These are phyloP conservation scores for Sanghuangporus weigelae DNA, from an alignment of 1,284 basidiomycete genomes.

Conservation along the genomic window DNA sequence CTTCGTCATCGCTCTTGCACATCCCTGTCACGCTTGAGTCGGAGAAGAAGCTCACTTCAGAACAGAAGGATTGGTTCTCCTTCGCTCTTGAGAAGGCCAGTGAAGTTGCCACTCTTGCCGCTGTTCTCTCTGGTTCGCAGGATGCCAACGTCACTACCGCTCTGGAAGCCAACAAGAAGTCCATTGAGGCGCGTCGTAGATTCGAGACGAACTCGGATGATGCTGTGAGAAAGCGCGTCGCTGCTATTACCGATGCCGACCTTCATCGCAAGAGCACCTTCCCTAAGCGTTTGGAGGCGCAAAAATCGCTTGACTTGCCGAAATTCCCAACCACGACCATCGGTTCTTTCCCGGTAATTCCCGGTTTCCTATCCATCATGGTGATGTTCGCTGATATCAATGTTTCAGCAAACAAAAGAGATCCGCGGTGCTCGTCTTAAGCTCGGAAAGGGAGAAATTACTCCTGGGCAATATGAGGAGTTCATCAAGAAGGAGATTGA, in stretches of 20 bases:
- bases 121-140: slow-evolving; percentile 79
- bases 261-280: slow-evolving; percentile 92
- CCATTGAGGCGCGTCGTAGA: slow-evolving; percentile 92
- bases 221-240: slow-evolving; percentile 92
- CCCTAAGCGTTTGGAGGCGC: slow-evolving; percentile 82
- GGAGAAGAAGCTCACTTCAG: slow-evolving; percentile 86
- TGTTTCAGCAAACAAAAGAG: slow-evolving; percentile 90
- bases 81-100: slow-evolving; percentile 96
- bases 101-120: slow-evolving; percentile 88
- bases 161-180: slow-evolving; percentile 84
- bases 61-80: slow-evolving; percentile 98
- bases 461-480: slow-evolving; percentile 86
- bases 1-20: slow-evolving; percentile 97
- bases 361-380: slow-evolving; percentile 8
- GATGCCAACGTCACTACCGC: slow-evolving; percentile 63
- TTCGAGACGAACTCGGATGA: slow-evolving; percentile 97
- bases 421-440: slow-evolving; percentile 95
- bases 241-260: slow-evolving; percentile 84
- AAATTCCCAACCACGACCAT: slow-evolving; percentile 99
- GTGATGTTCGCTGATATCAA: slow-evolving; percentile 8
- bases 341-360: slow-evolving; percentile 88
- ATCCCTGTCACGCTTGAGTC: slow-evolving; percentile 93
- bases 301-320: slow-evolving; percentile 89
- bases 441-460: slow-evolving; percentile 91
- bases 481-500: slow-evolving; percentile 99